Evolutionary conservation across 1,284 basidiomycete species (phyloP).

Genomic region (Austroboletus niveus): DNA sequence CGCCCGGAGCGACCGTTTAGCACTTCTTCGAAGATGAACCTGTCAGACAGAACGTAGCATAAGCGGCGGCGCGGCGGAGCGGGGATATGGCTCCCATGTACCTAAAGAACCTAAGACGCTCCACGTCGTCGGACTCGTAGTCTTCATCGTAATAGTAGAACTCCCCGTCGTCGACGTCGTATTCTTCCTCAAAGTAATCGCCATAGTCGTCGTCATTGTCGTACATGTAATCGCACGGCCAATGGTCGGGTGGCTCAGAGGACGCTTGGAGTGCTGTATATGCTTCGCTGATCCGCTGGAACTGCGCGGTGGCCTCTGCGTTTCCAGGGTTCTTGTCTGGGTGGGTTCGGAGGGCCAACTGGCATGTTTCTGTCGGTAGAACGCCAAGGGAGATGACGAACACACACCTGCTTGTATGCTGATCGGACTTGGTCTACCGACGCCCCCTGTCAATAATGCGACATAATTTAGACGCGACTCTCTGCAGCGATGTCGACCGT

Average conservation of each 20-base stretch:
- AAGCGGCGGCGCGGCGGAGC: neutral
- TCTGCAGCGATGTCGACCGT: neutral
- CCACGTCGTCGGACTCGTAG: constrained; percentile 31
- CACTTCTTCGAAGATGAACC: constrained; percentile 49
- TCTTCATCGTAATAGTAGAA: constrained; percentile 36
- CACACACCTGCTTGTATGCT: constrained; percentile 62
- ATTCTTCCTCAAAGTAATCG: constrained; percentile 32
- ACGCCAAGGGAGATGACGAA: neutral
- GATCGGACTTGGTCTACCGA: constrained; percentile 62
- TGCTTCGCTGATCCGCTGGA: constrained; percentile 66
- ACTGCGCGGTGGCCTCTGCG: constrained; percentile 60
- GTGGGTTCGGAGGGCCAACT: constrained; percentile 66
- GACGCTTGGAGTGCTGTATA: constrained; percentile 56
- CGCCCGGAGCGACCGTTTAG: constrained; percentile 37
- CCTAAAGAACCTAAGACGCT: constrained; percentile 44
- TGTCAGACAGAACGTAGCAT: constrained; percentile 19
- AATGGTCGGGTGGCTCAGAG: constrained; percentile 24
- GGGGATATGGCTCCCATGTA: constrained; percentile 18
- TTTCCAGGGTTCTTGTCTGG: constrained; percentile 72
- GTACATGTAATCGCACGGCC: constrained; percentile 11
- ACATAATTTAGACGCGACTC: constrained; percentile 4
- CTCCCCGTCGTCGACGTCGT: constrained; percentile 34
- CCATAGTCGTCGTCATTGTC: constrained; percentile 27
- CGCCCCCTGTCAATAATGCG: constrained; percentile 43
- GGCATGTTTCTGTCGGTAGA: constrained; percentile 4